Percentiles rank a stretch among this genome's conserved stretches.
phyloP scores from a whole-genome alignment of 768 basidiomycete genomes.

The Xerocomellus intermedius region DNA sequence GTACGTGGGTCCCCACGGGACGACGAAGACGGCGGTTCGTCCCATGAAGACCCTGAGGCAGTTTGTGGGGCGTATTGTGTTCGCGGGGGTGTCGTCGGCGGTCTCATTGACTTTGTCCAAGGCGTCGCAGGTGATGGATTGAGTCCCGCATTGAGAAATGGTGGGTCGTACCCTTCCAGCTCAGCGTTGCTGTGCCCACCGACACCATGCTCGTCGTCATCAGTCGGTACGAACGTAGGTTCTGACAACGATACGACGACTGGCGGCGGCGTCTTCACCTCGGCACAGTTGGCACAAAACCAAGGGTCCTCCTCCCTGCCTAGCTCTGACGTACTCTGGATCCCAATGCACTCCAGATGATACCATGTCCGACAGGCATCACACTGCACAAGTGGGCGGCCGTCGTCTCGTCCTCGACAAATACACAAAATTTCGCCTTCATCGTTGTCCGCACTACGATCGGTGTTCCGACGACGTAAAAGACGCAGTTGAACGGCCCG shows the following conservation, averaged over 20 bases:
- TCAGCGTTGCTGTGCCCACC: constrained; percentile 9
- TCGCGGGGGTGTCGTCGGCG: constrained; percentile 52
- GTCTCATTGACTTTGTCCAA: constrained; percentile 41
- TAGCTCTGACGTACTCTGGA: constrained; percentile 58
- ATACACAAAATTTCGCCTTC: constrained; percentile 60
- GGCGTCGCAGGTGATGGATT: constrained; percentile 55
- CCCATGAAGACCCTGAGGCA: constrained; percentile 42
- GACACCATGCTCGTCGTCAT: constrained; percentile 37
- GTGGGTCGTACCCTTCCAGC: constrained; percentile 47
- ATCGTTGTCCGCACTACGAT: constrained; percentile 35
- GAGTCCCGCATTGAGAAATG: constrained; percentile 54
- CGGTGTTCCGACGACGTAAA: constrained; percentile 40
- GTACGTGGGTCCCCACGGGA: constrained; percentile 54
- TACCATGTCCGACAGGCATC: constrained; percentile 81
- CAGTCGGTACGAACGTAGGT: constrained; percentile 69
- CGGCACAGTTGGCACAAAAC: constrained; percentile 64
- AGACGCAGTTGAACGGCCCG: constrained; percentile 56
- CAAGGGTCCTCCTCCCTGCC: constrained; percentile 79
- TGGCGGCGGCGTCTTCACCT: constrained; percentile 40
- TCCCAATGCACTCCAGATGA: constrained; percentile 78
- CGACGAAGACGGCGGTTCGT: constrained; percentile 41
- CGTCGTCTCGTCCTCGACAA: constrained; percentile 67
- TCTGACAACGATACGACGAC: constrained; percentile 39
- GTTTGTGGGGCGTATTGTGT: constrained; percentile 27
- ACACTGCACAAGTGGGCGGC: constrained; percentile 77